Evolutionary conservation across 805 yeast species (phyloP).

Genomic region (Saturnispora diversa): DNA sequence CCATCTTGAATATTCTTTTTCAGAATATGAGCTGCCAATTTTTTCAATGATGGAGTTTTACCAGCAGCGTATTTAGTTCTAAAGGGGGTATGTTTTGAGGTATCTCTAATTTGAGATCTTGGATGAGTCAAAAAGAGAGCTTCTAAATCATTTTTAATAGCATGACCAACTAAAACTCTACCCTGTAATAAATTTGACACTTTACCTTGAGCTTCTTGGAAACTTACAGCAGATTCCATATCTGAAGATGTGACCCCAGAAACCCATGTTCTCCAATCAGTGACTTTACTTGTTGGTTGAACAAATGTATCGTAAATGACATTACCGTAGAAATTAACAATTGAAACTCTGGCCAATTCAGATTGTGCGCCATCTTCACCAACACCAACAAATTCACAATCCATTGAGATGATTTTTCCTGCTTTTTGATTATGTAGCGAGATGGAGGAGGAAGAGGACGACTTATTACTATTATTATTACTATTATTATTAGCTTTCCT

Average conservation of each 20-base stretch:
- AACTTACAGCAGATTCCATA: slow-evolving; percentile 59
- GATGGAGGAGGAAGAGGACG: too few relatives aligned
- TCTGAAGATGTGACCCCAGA: slow-evolving; percentile 72
- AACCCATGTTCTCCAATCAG: slow-evolving; percentile 91
- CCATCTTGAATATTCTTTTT: slow-evolving; percentile 60
- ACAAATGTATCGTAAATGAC: slow-evolving; percentile 68
- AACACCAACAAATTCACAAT: slow-evolving; percentile 91
- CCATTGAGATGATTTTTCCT: slow-evolving; percentile 76
- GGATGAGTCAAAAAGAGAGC: slow-evolving; percentile 66
- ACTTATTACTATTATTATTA: not conserved
- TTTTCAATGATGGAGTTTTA: slow-evolving; percentile 66
- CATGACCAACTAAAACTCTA: slow-evolving; percentile 73
- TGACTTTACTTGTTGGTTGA: slow-evolving; percentile 62
- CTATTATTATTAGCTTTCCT: too few relatives aligned
- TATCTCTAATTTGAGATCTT: slow-evolving; percentile 56
- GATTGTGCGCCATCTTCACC: slow-evolving; percentile 65
- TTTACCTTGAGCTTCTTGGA: slow-evolving; percentile 55
- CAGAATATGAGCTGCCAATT: slow-evolving; percentile 49
- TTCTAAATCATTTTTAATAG: slow-evolving; percentile 69
- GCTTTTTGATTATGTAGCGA: slow-evolving; percentile 28
- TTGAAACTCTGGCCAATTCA: slow-evolving; percentile 77
- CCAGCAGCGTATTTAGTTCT: slow-evolving; percentile 52
- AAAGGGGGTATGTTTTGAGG: slow-evolving; percentile 55
- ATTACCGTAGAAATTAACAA: slow-evolving; percentile 77
- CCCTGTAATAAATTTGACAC: slow-evolving; percentile 47